Percentiles rank a stretch among this genome's conserved stretches.
These are phyloP conservation scores for Aegle marmelos DNA, from an alignment of 345 rosid species.

Conservation along the genomic window DNA sequence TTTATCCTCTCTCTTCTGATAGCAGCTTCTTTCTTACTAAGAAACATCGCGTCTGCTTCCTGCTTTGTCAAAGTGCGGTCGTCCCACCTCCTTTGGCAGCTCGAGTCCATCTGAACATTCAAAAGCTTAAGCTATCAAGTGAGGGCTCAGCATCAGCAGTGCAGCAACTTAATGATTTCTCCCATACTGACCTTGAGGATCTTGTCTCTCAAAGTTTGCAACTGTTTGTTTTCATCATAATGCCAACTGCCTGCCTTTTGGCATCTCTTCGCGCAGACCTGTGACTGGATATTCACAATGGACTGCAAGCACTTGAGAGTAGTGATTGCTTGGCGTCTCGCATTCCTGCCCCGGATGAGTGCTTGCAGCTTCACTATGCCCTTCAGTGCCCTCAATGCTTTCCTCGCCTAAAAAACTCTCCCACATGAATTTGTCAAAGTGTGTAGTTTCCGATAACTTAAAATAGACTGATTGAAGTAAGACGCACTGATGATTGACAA, in stretches of 20 bases:
- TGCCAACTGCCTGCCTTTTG: slow-evolving; percentile 36
- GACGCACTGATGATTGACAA: too few relatives aligned
- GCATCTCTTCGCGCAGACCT: slow-evolving; percentile 53
- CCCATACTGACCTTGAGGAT: slow-evolving; percentile 40
- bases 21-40: slow-evolving; percentile 72
- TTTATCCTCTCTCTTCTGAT: slow-evolving; percentile 61
- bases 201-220: slow-evolving; percentile 48
- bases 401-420: slow-evolving; percentile 62
- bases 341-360: slow-evolving; percentile 68
- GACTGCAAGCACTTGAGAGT: slow-evolving; percentile 86
- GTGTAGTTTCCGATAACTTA: neutral
- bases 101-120: slow-evolving; percentile 57
- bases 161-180: neutral
- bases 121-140: neutral
- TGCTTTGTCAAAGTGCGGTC: slow-evolving; percentile 78
- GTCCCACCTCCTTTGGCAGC: slow-evolving; percentile 74
- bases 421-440: neutral
- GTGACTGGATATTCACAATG: slow-evolving; percentile 74
- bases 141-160: neutral
- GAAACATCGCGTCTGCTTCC: slow-evolving; percentile 55
- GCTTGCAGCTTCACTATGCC: slow-evolving; percentile 96
- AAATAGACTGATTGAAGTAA: too few relatives aligned
- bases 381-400: slow-evolving; percentile 82
- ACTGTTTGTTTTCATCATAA: slow-evolving; percentile 40
- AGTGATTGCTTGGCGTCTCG: slow-evolving; percentile 77